Evolutionary conservation across 768 basidiomycete genomes (phyloP).

Genomic region (Mycena floridula): DNA sequence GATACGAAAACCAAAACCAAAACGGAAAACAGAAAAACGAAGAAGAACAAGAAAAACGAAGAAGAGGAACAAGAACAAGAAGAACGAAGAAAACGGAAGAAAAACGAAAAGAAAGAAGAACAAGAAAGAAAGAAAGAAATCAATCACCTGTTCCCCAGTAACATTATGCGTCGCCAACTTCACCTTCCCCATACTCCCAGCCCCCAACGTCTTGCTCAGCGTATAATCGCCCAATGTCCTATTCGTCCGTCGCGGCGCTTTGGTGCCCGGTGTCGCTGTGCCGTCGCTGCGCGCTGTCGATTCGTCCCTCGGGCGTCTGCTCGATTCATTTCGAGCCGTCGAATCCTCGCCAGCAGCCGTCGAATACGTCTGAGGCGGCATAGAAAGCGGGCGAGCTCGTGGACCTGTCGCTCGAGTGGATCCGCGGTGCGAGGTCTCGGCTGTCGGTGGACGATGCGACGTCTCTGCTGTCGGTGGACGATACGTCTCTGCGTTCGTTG

Average conservation of each 20-base stretch:
- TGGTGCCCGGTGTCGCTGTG: conserved; percentile 16
- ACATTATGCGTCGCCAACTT: conserved; percentile 88
- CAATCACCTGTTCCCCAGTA: conserved; percentile 86
- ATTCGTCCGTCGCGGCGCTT: conserved; percentile 39
- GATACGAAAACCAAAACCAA: no score
- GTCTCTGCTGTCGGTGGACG: conserved; percentile 11
- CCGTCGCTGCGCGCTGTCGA: neutral
- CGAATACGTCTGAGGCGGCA: conserved; percentile 67
- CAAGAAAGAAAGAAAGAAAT: conserved; percentile 6
- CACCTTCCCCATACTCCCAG: conserved; percentile 98
- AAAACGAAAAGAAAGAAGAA: conserved; percentile 4
- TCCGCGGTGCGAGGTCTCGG: conserved; percentile 28
- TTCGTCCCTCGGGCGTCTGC: conserved; percentile 26
- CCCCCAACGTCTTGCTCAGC: conserved; percentile 93
- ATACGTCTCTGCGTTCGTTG: conserved; percentile 15
- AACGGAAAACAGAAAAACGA: no score
- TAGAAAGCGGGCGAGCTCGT: conserved; percentile 65
- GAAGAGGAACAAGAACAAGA: no score
- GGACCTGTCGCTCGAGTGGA: no score
- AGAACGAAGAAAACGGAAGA: no score
- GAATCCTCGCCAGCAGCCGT: conserved; percentile 10
- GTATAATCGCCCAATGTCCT: conserved; percentile 90
- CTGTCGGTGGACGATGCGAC: conserved; percentile 19
- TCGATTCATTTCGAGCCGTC: conserved; percentile 23
- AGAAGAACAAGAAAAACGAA: no score